Conservation (phyloP, 768 basidiomycete species). For the Leucogyrophana mollusca region DNA sequence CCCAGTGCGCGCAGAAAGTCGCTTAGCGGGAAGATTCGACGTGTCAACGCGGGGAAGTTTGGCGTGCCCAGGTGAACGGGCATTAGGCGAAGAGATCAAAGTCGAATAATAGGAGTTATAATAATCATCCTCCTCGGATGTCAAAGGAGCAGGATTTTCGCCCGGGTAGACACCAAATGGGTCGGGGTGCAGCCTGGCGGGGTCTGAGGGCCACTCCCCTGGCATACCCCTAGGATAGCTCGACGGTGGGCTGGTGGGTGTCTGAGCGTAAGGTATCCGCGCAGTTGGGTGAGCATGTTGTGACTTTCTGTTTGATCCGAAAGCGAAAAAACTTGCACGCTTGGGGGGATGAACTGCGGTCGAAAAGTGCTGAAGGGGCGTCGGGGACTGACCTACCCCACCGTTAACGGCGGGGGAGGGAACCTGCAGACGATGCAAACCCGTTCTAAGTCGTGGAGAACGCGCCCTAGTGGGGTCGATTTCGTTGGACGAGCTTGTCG, state of each 20-base stretch:
- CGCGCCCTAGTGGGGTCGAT: slow-evolving; percentile 32
- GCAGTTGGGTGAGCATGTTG: slow-evolving; percentile 18
- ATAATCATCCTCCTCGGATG: slow-evolving; percentile 42
- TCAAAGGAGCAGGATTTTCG: slow-evolving; percentile 18
- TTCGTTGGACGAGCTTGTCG: slow-evolving; percentile 33
- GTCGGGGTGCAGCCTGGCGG: background rate
- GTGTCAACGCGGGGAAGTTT: slow-evolving; percentile 13
- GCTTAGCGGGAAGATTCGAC: slow-evolving; percentile 11
- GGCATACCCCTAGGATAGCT: slow-evolving; percentile 4
- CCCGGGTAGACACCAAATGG: slow-evolving; percentile 9
- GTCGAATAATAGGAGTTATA: slow-evolving; percentile 53
- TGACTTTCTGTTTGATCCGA: slow-evolving; percentile 23
- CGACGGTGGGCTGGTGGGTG: slow-evolving; percentile 4
- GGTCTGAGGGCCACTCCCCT: slow-evolving; percentile 18
- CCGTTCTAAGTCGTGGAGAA: slow-evolving; percentile 32
- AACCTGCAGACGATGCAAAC: slow-evolving; percentile 26
- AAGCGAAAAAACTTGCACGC: slow-evolving; percentile 44
- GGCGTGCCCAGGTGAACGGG: slow-evolving; percentile 6
- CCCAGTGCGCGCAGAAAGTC: slow-evolving; percentile 15
- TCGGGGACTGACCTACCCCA: slow-evolving; percentile 68
- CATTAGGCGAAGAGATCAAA: slow-evolving; percentile 19
- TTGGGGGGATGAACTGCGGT: slow-evolving; percentile 23
- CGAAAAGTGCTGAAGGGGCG: slow-evolving; percentile 19
- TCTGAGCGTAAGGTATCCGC: slow-evolving; percentile 11
- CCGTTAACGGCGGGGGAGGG: slow-evolving; percentile 47